Evolutionary conservation across 306 rosid species (phyloP).

Genomic region (Calophaca sinica): DNA sequence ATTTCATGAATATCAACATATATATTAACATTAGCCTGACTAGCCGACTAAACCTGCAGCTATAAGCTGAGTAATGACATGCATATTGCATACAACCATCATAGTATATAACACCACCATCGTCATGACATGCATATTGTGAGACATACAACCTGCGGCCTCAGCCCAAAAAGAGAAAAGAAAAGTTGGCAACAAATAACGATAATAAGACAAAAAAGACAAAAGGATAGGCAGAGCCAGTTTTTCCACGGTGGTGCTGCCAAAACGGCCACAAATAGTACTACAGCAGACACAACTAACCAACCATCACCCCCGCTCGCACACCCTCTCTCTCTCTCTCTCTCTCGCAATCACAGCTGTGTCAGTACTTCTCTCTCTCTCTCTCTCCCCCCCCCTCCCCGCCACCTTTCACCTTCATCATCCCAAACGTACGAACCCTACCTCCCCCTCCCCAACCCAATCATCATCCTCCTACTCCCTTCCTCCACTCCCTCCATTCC

Average conservation of each 20-base stretch:
- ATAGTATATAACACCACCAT: too few species aligned
- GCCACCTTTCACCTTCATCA: slow-evolving; percentile 32
- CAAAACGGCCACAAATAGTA: neutral
- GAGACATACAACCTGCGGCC: neutral
- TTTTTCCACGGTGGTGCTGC: too few species aligned
- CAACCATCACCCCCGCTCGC: neutral
- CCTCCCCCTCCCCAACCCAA: slow-evolving; percentile 2
- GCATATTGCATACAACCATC: too few species aligned
- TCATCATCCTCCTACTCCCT: slow-evolving; percentile 43
- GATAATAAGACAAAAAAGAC: slow-evolving; percentile 19
- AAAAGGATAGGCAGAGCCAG: neutral
- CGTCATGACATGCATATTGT: too few species aligned
- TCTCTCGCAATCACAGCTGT: neutral
- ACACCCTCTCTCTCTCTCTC: neutral
- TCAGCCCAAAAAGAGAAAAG: neutral
- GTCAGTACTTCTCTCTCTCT: neutral
- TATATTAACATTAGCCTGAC: too few species aligned
- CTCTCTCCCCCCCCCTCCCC: slow-evolving; percentile 39
- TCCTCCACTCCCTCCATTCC: slow-evolving; percentile 23
- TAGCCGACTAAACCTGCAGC: too few species aligned
- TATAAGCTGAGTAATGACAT: too few species aligned
- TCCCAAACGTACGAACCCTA: slow-evolving; percentile 42
- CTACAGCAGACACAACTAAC: neutral
- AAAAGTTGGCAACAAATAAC: neutral
- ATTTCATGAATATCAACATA: too few species aligned